Conservation (phyloP, 345 rosid species). For the Excoecaria agallocha region DNA sequence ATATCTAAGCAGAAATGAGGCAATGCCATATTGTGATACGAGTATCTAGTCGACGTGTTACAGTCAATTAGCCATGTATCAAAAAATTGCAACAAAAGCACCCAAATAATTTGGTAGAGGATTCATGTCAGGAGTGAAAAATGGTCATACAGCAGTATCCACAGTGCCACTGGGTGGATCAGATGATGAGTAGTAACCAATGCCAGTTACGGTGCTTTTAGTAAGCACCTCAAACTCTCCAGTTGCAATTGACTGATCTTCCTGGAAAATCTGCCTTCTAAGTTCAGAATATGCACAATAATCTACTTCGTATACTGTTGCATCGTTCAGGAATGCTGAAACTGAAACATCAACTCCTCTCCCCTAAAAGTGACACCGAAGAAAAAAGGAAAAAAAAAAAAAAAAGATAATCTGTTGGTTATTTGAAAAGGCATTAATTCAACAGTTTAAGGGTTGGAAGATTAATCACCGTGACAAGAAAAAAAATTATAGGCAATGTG, state of each 20-base stretch:
- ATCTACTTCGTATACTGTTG: conserved; percentile 55
- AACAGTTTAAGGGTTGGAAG: background rate
- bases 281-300: conserved; percentile 69
- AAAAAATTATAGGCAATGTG: background rate
- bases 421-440: background rate
- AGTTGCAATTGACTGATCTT: conserved; percentile 30
- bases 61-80: background rate
- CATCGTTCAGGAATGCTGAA: conserved; percentile 50
- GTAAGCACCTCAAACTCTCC: conserved; percentile 54
- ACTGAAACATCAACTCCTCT: conserved; percentile 80
- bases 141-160: background rate
- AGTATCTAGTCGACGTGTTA: background rate
- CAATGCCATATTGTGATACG: background rate
- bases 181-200: conserved; percentile 23
- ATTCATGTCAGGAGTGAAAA: background rate
- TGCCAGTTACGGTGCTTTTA: conserved; percentile 42
- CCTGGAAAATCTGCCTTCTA: conserved; percentile 39
- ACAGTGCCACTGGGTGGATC: background rate
- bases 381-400: too few species aligned
- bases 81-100: background rate
- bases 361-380: conserved; percentile 54
- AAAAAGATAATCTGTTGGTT: background rate
- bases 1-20: conserved; percentile 8
- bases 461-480: too few species aligned
- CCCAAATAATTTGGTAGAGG: background rate